phyloP scores from a whole-genome alignment of 768 basidiomycete species.

The Boletus rex-veris region DNA sequence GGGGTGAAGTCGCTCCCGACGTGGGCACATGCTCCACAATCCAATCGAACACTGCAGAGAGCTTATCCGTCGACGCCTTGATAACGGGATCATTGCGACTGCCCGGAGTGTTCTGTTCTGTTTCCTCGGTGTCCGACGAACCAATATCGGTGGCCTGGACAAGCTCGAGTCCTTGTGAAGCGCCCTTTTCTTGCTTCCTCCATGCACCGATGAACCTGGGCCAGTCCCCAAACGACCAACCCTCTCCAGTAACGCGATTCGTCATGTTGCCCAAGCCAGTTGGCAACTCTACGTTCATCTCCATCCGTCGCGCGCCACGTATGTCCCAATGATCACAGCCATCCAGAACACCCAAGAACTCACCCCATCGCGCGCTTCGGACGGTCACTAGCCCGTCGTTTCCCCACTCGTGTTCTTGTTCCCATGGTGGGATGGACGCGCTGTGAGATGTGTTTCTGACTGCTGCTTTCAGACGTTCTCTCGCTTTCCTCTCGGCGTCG shows the following conservation, averaged over 20 bases:
- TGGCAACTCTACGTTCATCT: slow-evolving; percentile 58
- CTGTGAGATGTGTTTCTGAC: slow-evolving; percentile 1
- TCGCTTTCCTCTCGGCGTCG: slow-evolving; percentile 64
- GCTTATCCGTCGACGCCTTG: slow-evolving; percentile 64
- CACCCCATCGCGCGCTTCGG: slow-evolving; percentile 93
- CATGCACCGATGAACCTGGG: slow-evolving; percentile 57
- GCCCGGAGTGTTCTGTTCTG: slow-evolving; percentile 24
- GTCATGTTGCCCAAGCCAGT: slow-evolving; percentile 43
- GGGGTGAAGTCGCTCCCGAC: slow-evolving; percentile 17
- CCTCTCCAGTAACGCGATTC: slow-evolving; percentile 39
- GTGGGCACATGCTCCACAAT: slow-evolving; percentile 66
- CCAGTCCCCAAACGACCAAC: slow-evolving; percentile 53
- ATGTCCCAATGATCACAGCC: slow-evolving; percentile 97
- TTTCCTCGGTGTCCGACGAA: slow-evolving; percentile 9
- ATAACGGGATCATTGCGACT: slow-evolving; percentile 52
- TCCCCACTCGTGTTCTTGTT: slow-evolving; percentile 60
- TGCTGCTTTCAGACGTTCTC: slow-evolving; percentile 40
- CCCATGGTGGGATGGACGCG: slow-evolving; percentile 41
- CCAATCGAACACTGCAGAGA: slow-evolving; percentile 79
- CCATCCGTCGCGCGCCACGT: slow-evolving; percentile 80
- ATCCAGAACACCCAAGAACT: slow-evolving; percentile 87
- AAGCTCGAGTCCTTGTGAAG: slow-evolving; percentile 34
- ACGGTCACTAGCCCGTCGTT: slow-evolving; percentile 92
- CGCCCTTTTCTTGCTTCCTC: slow-evolving; percentile 51
- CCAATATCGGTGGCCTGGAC: slow-evolving; percentile 16